Percentiles rank a stretch among this genome's conserved stretches.
Evolutionary conservation across 2,329 filamentous ascomycete genomes (phyloP).

Genomic region (Fusarium poae): DNA sequence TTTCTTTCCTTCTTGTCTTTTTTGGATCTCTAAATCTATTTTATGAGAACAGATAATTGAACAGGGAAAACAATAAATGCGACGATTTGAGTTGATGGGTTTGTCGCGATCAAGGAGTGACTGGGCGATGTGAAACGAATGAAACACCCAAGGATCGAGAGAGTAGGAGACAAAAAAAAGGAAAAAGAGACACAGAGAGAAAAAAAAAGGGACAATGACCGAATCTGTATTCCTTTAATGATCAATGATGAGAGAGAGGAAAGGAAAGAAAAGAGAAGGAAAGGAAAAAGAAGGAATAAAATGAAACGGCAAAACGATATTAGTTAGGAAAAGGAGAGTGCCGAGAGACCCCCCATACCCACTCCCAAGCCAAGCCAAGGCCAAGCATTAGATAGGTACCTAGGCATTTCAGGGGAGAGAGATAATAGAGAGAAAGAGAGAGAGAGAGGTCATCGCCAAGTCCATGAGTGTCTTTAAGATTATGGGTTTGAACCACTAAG

Average conservation of each 20-base stretch:
- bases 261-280: background rate
- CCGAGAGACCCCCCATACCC: conserved; percentile 35
- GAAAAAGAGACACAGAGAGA: conserved; percentile 36
- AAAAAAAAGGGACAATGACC: conserved; percentile 9
- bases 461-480: conserved; percentile 4
- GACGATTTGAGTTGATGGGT: conserved; percentile 9
- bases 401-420: conserved; percentile 28
- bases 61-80: background rate
- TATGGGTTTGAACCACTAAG: conserved; percentile 29
- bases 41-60: conserved; percentile 13
- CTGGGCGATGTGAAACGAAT: conserved; percentile 30
- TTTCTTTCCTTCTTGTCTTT: background rate
- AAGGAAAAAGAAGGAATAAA: conserved; percentile 5
- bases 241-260: conserved; percentile 10
- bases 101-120: conserved; percentile 42
- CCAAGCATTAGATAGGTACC: background rate
- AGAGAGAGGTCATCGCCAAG: conserved; percentile 42
- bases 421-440: no score
- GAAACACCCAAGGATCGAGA: conserved; percentile 36
- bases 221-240: conserved; percentile 1
- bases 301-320: conserved; percentile 12
- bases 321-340: conserved; percentile 31
- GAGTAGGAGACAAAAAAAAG: conserved; percentile 26
- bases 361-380: conserved; percentile 7
- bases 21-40: background rate